Evolutionary conservation across 306 rosid species (phyloP), one percentile per base, ranked within the genome.

Genomic region (Vachellia pachyceras): DNA sequence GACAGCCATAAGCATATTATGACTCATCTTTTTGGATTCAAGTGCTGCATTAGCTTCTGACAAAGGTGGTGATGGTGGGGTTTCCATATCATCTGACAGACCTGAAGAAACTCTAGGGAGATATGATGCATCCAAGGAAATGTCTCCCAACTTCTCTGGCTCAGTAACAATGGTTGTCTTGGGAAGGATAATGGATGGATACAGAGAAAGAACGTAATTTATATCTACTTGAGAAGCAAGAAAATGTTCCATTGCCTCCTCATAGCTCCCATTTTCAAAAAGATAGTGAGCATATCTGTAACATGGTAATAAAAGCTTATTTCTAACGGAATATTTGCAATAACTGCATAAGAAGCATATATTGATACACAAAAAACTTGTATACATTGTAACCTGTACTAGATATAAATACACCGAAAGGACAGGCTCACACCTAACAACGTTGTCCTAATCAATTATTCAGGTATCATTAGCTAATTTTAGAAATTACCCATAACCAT

Each of bases 171-270:
- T 36, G 76, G 89, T 79, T 58, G 99, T 93, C 84, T 88, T 93
- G 5, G 98, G 99, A 88, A 96, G 97, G 71, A 80, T 61, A 79
- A 96, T 88, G 61, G 94, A 93, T 55, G 97, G 92, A 87, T 89
- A 96, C 70, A 96, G 79, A 35, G 97, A 94, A 78, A 96, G 97
- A 25, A 96, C 99, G 80, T 92, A 91, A 57, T 94, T 93, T 85
- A 94, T 85, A 72, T 96, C 94, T 50, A 94, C 96, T 87, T 90
- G 98, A 77, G 99, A 92, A 58, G 88, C 97, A 85, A 93, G 77
- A 85, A 96, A 96, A 75, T 96, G 97, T 82, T 92, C 99, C 99
- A 96, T 88, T 76, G 98, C 97, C 74, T 90, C 99, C 90, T 93
- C 99, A 80, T 92, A 96, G 88, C 90, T 92, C 82, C 92, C 98